Conservation (phyloP, 371 early-diverging fungal genomes). For the Mortierella sp. region DNA sequence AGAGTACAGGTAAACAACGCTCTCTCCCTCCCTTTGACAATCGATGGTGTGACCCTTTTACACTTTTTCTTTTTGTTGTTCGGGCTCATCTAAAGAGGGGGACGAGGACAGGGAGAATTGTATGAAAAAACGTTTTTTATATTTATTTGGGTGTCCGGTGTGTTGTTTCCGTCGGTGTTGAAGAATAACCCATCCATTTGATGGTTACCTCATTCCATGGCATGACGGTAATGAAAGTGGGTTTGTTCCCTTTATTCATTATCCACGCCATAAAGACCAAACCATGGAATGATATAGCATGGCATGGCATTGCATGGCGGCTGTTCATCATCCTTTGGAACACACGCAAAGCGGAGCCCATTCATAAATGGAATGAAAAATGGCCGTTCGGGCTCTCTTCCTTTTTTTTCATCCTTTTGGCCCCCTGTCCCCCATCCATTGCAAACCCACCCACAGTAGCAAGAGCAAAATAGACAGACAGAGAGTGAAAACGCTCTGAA, state of each 20-base stretch:
- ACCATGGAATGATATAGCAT: not conserved
- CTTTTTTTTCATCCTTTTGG: not conserved
- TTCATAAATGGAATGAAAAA: not conserved
- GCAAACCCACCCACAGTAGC: not conserved
- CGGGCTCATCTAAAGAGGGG: not conserved
- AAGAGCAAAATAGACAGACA: not conserved
- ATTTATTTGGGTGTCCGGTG: not conserved
- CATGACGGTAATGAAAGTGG: not conserved
- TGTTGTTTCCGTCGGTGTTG: not conserved
- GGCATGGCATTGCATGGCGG: conserved; percentile 7
- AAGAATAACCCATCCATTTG: not conserved
- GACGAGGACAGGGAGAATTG: not conserved
- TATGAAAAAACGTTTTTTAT: conserved; percentile 8
- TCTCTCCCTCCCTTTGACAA: not conserved
- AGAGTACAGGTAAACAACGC: conserved; percentile 77
- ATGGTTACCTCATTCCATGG: not conserved
- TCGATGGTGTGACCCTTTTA: conserved; percentile 12
- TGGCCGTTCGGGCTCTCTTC: conserved; percentile 20
- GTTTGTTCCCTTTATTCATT: not conserved
- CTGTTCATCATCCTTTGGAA: not conserved
- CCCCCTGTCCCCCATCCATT: not conserved
- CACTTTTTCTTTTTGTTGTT: not conserved
- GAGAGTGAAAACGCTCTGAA: not conserved
- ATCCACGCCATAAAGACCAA: not conserved
- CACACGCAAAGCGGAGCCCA: not conserved